Conservation (phyloP, 2,329 filamentous ascomycete genomes). For the Albophoma yamanashiensis region DNA sequence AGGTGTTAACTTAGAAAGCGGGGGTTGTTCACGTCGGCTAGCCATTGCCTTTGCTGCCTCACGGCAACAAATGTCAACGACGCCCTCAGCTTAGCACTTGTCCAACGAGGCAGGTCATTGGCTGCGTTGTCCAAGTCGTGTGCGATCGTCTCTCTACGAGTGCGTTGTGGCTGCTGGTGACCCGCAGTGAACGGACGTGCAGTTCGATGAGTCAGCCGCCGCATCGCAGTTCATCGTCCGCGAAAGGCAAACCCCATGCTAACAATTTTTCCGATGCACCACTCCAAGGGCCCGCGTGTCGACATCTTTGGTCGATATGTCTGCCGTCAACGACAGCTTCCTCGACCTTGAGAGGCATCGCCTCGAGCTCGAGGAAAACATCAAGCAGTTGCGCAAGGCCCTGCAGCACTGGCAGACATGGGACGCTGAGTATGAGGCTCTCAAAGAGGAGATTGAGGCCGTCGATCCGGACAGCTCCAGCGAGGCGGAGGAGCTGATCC, state of each 20-base stretch:
- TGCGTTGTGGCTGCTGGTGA: not conserved
- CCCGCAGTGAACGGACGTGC: not conserved
- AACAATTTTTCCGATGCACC: not conserved
- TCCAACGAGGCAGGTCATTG: not conserved
- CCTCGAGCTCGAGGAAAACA: slow-evolving; percentile 62
- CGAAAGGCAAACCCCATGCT: not conserved
- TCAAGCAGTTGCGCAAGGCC: slow-evolving; percentile 58
- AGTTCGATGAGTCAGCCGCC: not conserved
- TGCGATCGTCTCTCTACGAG: not conserved
- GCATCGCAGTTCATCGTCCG: not conserved
- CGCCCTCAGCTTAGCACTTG: not conserved
- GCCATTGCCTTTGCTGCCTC: not conserved
- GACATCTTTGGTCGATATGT: slow-evolving; percentile 20
- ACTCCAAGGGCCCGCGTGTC: not conserved
- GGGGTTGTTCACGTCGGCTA: not conserved
- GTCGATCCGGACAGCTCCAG: slow-evolving; percentile 33
- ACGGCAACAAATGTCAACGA: not conserved
- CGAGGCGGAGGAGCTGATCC: slow-evolving; percentile 38
- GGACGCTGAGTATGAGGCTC: slow-evolving; percentile 82
- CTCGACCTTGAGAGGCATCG: slow-evolving; percentile 66
- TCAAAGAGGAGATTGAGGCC: slow-evolving; percentile 69
- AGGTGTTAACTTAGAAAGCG: not conserved
- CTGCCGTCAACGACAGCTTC: slow-evolving; percentile 38
- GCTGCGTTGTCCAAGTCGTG: not conserved
- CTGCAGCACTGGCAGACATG: slow-evolving; percentile 83